Percentiles rank a stretch among this genome's conserved stretches.
Conservation (phyloP, 495 filamentous ascomycete genomes). For the Evernia prunastri region DNA sequence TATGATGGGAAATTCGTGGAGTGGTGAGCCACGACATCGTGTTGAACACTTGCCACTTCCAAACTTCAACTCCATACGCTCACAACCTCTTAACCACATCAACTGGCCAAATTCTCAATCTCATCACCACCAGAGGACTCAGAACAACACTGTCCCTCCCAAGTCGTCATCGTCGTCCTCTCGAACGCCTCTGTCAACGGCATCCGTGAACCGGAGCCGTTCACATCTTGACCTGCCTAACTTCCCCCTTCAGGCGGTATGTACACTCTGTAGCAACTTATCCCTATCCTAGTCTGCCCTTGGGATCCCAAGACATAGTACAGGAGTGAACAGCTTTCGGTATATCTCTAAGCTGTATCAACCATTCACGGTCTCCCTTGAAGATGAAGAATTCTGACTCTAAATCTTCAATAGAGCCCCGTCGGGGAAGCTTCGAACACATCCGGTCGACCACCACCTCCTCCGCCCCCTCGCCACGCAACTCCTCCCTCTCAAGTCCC, state of each 20-base stretch:
- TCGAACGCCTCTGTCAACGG: neutral
- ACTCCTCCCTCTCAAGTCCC: slow-evolving; percentile 5
- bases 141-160: neutral
- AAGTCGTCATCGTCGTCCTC: slow-evolving; percentile 3
- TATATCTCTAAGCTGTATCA: neutral
- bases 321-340: neutral
- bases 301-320: neutral
- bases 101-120: slow-evolving; percentile 9
- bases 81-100: slow-evolving; percentile 10
- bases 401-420: neutral
- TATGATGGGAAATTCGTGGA: neutral
- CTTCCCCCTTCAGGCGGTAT: slow-evolving; percentile 17
- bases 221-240: slow-evolving; percentile 22
- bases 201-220: slow-evolving; percentile 5
- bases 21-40: slow-evolving; percentile 7
- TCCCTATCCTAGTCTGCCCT: neutral
- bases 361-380: neutral
- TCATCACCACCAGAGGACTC: neutral
- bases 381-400: neutral
- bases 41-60: slow-evolving; percentile 11
- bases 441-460: slow-evolving; percentile 17
- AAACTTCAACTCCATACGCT: slow-evolving; percentile 9
- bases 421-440: slow-evolving; percentile 9
- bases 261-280: neutral
- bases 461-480: neutral